A percentile compares a stretch with the other conserved stretches of the same genome.
Evolutionary conservation across 257 asterid species (phyloP).

Genomic region (Nemophila menziesii): DNA sequence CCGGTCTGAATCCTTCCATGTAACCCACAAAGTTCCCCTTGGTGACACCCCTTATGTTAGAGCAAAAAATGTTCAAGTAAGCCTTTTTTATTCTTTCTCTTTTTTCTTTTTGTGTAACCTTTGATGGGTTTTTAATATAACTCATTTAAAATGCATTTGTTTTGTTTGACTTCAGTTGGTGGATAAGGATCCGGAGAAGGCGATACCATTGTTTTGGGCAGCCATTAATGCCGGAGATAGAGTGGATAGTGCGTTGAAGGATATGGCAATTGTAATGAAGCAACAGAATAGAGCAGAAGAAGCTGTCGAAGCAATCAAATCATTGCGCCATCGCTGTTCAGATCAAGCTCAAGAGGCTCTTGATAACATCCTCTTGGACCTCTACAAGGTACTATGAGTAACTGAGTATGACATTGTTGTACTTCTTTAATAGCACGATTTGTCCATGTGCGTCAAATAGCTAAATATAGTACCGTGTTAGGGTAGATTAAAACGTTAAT

Average conservation of each 20-base stretch:
- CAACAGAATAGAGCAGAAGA: slow-evolving; percentile 10
- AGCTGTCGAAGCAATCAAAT: slow-evolving; percentile 12
- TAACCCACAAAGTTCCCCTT: slow-evolving; percentile 50
- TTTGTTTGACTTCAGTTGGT: slow-evolving; percentile 2
- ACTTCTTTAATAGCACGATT: too few relatives aligned
- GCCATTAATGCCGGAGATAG: slow-evolving; percentile 12
- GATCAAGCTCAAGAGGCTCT: slow-evolving; percentile 13
- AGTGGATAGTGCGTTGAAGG: slow-evolving; percentile 14
- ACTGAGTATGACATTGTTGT: neutral
- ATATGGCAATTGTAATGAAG: slow-evolving; percentile 15
- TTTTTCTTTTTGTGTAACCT: neutral
- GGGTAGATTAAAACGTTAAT: too few relatives aligned
- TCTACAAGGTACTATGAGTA: slow-evolving; percentile 6
- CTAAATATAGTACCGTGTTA: too few relatives aligned
- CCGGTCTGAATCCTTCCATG: slow-evolving; percentile 43
- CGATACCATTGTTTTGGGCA: slow-evolving; percentile 11
- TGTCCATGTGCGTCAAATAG: too few relatives aligned
- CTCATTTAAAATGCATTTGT: neutral
- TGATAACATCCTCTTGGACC: slow-evolving; percentile 11
- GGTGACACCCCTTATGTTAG: slow-evolving; percentile 62
- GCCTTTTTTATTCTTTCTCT: slow-evolving; percentile 9
- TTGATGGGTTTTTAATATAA: neutral
- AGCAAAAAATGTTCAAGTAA: slow-evolving; percentile 57
- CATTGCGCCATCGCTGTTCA: slow-evolving; percentile 8
- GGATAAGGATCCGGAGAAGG: slow-evolving; percentile 11